phyloP scores from a whole-genome alignment of 495 filamentous ascomycete species.

The Tuber microsphaerosporum region DNA sequence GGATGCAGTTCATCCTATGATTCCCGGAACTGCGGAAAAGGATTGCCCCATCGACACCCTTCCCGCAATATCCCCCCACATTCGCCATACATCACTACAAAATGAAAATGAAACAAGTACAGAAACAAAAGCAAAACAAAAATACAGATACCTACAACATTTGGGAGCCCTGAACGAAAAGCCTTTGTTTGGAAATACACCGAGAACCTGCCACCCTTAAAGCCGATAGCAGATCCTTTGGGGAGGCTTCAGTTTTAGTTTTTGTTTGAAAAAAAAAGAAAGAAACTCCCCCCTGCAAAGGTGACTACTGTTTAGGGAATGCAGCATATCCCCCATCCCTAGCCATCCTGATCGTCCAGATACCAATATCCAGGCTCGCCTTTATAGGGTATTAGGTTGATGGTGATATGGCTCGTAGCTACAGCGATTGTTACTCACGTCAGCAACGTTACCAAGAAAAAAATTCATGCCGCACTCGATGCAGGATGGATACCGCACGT shows the following conservation, averaged over 20 bases:
- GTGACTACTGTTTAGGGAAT: neutral
- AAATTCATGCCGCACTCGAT: constrained; percentile 25
- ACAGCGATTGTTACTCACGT: constrained; percentile 25
- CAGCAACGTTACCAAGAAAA: constrained; percentile 29
- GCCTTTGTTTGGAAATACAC: neutral
- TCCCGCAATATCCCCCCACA: constrained; percentile 34
- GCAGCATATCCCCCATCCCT: neutral
- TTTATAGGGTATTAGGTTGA: constrained; percentile 26
- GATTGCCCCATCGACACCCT: constrained; percentile 38
- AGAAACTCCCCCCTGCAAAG: neutral
- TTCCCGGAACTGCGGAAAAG: constrained; percentile 29
- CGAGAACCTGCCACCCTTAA: neutral
- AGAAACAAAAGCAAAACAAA: constrained; percentile 34
- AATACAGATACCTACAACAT: constrained; percentile 32
- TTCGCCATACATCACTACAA: constrained; percentile 32
- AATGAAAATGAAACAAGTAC: constrained; percentile 19
- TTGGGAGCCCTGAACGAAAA: constrained; percentile 16
- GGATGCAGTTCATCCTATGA: constrained; percentile 36
- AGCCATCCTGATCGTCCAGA: constrained; percentile 5
- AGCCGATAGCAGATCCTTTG: neutral
- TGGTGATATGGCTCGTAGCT: constrained; percentile 41
- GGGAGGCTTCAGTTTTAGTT: neutral
- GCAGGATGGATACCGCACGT: constrained; percentile 21
- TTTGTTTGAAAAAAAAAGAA: neutral
- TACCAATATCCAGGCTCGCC: neutral